These are phyloP conservation scores for Saccharomycopsis oosterbeekiorum DNA, from an alignment of 805 yeast species.

Conservation along the genomic window DNA sequence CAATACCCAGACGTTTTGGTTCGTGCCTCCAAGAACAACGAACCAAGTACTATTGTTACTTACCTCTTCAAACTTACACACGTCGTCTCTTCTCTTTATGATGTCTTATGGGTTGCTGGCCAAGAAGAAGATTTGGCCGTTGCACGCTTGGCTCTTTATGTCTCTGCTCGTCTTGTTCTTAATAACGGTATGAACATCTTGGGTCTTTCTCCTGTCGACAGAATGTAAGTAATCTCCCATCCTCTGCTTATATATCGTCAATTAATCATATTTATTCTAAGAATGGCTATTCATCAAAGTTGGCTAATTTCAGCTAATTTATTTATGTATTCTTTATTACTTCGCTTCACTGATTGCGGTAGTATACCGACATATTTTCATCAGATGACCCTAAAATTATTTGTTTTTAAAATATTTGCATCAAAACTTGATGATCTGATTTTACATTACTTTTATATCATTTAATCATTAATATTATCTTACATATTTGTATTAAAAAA, in stretches of 20 bases:
- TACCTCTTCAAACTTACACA: constrained; percentile 88
- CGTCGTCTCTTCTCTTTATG: constrained; percentile 92
- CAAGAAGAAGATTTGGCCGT: constrained; percentile 77
- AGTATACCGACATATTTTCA: too few species aligned
- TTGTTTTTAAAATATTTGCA: too few species aligned
- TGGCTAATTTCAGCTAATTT: too few species aligned
- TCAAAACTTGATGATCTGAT: too few species aligned
- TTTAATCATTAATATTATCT: background rate
- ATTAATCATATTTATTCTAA: background rate
- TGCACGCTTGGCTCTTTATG: constrained; percentile 87
- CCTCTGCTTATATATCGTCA: background rate
- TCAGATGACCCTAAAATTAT: too few species aligned
- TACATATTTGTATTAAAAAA: background rate
- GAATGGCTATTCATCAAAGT: too few species aligned
- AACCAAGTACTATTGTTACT: constrained; percentile 91
- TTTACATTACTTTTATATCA: background rate
- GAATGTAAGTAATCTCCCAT: constrained; percentile 56
- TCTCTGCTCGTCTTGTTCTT: constrained; percentile 82
- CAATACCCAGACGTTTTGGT: constrained; percentile 87
- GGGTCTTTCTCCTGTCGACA: constrained; percentile 96
- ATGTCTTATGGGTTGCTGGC: constrained; percentile 93
- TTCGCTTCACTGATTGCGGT: too few species aligned
- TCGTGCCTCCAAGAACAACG: constrained; percentile 73
- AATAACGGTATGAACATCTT: constrained; percentile 81
- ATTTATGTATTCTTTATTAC: too few species aligned